Conservation (phyloP, 148 eudicot species). For the Pouteria glomerata region DNA sequence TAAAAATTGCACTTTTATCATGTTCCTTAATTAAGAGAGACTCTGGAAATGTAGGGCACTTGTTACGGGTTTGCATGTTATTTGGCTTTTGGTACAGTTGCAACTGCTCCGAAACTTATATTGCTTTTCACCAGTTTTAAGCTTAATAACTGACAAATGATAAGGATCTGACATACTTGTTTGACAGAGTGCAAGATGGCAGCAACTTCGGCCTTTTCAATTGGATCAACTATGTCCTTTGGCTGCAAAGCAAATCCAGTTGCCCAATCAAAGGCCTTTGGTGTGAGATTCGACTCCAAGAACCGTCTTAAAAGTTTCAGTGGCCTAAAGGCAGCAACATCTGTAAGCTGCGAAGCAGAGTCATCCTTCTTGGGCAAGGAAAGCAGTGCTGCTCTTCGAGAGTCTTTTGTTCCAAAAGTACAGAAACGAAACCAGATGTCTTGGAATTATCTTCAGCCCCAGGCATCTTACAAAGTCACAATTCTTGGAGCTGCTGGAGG, state of each 20-base stretch:
- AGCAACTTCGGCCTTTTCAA: conserved; percentile 47
- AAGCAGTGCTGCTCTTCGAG: conserved; percentile 30
- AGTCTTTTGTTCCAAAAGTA: conserved; percentile 21
- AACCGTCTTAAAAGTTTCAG: conserved; percentile 35
- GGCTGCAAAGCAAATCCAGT: conserved; percentile 30
- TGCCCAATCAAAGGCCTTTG: conserved; percentile 29
- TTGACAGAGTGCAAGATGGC: conserved; percentile 45
- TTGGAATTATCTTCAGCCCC: conserved; percentile 32
- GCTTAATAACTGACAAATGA: background rate
- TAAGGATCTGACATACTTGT: background rate
- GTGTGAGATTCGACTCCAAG: conserved; percentile 27
- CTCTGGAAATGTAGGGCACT: background rate
- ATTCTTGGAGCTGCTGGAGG: conserved; percentile 91
- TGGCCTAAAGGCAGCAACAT: conserved; percentile 45
- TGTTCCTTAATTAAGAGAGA: background rate
- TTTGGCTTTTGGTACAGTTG: background rate
- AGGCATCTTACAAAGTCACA: conserved; percentile 77
- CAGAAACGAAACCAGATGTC: conserved; percentile 24
- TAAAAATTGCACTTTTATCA: background rate
- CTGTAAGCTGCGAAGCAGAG: conserved; percentile 31
- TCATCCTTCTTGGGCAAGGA: conserved; percentile 44
- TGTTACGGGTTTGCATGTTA: background rate
- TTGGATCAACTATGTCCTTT: conserved; percentile 34
- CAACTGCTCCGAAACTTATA: background rate
- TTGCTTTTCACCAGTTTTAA: background rate